These are phyloP conservation scores for Pyronema domesticum DNA, from an alignment of 495 filamentous ascomycete genomes.

Conservation along the genomic window DNA sequence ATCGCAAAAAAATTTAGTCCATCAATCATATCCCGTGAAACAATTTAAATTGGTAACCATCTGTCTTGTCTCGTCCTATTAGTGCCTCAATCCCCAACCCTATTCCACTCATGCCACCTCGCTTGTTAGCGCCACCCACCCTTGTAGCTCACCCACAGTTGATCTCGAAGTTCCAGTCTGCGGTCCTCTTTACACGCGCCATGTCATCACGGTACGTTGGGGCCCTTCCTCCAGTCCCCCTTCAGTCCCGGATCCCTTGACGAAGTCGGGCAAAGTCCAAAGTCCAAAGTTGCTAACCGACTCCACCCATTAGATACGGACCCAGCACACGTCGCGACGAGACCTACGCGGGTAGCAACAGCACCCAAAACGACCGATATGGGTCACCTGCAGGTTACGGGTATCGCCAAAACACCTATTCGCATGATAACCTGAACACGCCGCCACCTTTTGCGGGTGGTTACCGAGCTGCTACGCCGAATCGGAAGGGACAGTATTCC, in stretches of 20 bases:
- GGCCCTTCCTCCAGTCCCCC: neutral
- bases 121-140: too few species aligned
- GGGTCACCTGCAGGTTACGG: neutral
- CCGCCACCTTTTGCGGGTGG: neutral
- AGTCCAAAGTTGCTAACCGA: too few species aligned
- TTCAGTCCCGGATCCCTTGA: neutral
- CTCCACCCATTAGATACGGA: neutral
- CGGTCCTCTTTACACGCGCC: too few species aligned
- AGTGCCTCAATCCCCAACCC: too few species aligned
- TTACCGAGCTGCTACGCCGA: constrained; percentile 43
- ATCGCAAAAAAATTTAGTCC: too few species aligned
- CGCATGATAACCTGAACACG: neutral
- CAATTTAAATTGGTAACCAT: too few species aligned
- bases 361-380: neutral
- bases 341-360: neutral
- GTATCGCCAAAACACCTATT: neutral
- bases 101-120: too few species aligned
- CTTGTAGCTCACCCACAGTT: too few species aligned
- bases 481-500: constrained; percentile 67
- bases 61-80: too few species aligned
- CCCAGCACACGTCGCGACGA: neutral
- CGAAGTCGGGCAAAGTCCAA: too few species aligned
- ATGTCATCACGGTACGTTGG: neutral
- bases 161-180: too few species aligned
- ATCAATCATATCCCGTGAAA: too few species aligned